Conservation (phyloP, 2,329 filamentous ascomycete genomes). For the Aureobasidium lini region DNA sequence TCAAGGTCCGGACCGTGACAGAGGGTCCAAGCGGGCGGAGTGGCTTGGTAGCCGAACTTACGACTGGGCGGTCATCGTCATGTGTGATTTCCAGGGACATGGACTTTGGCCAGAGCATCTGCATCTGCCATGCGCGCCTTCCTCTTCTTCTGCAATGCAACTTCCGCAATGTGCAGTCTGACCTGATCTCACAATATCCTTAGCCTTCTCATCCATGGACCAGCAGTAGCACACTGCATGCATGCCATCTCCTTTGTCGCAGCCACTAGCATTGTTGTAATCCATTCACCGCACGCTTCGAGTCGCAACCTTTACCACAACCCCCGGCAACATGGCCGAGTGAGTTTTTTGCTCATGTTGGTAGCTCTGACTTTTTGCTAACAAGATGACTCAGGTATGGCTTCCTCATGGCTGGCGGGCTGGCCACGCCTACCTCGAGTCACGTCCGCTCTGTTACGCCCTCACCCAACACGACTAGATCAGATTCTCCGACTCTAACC, state of each 20-base stretch:
- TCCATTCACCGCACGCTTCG: not conserved
- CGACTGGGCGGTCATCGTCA: not conserved
- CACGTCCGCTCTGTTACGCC: slow-evolving; percentile 1
- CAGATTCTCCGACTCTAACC: not conserved
- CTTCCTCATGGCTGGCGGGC: slow-evolving; percentile 9
- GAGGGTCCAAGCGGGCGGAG: not conserved
- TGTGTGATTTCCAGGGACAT: slow-evolving; percentile 4
- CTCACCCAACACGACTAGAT: not conserved
- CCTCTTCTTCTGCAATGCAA: not conserved
- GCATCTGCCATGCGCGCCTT: not conserved
- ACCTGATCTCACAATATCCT: not conserved
- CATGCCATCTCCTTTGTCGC: slow-evolving; percentile 10
- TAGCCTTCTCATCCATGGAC: not conserved
- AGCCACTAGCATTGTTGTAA: slow-evolving; percentile 5
- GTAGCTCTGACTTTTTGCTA: not conserved
- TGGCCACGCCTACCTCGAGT: slow-evolving; percentile 10
- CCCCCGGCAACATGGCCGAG: slow-evolving; percentile 1
- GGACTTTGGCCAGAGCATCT: not conserved
- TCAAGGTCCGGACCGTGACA: slow-evolving; percentile 1
- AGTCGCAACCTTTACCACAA: not conserved
- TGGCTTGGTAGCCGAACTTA: not conserved
- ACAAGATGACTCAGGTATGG: not conserved
- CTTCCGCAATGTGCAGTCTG: not conserved
- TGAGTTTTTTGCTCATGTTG: not conserved
- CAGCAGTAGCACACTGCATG: not conserved